These are phyloP conservation scores for Aspergillus nanangensis DNA, from an alignment of 495 filamentous ascomycete species.

Conservation along the genomic window DNA sequence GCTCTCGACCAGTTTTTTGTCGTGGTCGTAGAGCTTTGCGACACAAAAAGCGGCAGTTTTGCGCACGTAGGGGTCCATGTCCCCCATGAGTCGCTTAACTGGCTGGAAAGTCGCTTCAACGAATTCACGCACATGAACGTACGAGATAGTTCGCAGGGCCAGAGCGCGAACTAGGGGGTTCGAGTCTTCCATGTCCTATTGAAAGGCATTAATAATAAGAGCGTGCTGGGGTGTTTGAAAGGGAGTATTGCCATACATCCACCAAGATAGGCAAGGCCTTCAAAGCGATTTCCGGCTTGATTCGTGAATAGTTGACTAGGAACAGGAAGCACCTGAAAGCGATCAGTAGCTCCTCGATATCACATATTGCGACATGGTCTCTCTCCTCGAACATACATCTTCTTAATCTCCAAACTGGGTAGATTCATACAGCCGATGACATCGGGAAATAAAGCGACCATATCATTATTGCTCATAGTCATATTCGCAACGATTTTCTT, in stretches of 20 bases:
- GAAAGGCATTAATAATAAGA: too few relatives aligned
- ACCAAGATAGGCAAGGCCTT: constrained; percentile 88
- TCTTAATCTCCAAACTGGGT: constrained; percentile 95
- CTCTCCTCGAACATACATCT: constrained; percentile 66
- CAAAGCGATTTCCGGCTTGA: constrained; percentile 90
- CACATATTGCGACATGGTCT: not conserved
- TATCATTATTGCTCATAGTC: constrained; percentile 99
- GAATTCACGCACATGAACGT: constrained; percentile 95
- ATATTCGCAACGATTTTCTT: constrained; percentile 99
- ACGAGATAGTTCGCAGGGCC: constrained; percentile 91
- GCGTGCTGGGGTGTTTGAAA: too few relatives aligned
- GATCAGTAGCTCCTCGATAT: constrained; percentile 20
- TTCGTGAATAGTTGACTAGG: constrained; percentile 91
- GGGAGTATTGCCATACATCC: constrained; percentile 50
- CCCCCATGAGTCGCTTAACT: constrained; percentile 76
- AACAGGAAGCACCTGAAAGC: constrained; percentile 86
- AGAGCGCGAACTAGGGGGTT: constrained; percentile 93
- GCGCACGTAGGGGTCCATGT: constrained; percentile 91
- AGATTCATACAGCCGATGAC: constrained; percentile 93
- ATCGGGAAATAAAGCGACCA: constrained; percentile 95
- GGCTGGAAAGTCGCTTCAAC: constrained; percentile 85
- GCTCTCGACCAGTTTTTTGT: constrained; percentile 81
- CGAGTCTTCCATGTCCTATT: constrained; percentile 86
- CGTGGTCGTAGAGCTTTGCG: constrained; percentile 96
- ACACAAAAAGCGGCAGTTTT: constrained; percentile 97